Percentiles rank a stretch among this genome's conserved stretches.
These are phyloP conservation scores for Ophiostoma quercus DNA, from an alignment of 2,329 filamentous ascomycete genomes.

Conservation along the genomic window DNA sequence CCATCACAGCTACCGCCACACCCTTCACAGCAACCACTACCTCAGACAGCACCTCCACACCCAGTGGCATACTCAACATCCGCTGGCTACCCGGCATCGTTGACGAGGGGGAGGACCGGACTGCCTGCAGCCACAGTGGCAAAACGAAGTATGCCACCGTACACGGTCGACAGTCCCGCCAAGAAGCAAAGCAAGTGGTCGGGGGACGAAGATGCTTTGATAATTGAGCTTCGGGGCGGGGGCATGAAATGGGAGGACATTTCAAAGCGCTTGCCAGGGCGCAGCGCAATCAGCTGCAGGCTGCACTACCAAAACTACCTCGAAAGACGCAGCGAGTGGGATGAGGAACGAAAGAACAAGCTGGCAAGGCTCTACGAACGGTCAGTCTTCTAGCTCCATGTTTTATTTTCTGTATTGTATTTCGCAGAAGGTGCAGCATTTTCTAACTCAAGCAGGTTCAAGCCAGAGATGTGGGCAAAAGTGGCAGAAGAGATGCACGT, in stretches of 20 bases:
- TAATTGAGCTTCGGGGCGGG: conserved; percentile 82
- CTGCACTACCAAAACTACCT: conserved; percentile 97
- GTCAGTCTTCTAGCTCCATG: conserved; percentile 42
- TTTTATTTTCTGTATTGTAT: neutral
- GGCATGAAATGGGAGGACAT: conserved; percentile 99
- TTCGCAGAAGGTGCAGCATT: too few species aligned
- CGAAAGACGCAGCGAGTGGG: conserved; percentile 88
- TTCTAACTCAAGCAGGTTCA: conserved; percentile 61
- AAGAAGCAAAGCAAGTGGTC: conserved; percentile 99
- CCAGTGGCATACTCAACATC: neutral
- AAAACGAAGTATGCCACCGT: conserved; percentile 45
- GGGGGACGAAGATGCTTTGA: conserved; percentile 83
- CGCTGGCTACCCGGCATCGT: neutral
- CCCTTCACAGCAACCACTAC: neutral
- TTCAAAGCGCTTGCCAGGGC: conserved; percentile 79
- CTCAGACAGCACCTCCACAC: neutral
- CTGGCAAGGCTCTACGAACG: conserved; percentile 90
- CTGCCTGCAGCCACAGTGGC: neutral
- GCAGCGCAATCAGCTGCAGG: conserved; percentile 89
- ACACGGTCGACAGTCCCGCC: conserved; percentile 62
- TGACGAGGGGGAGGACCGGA: neutral
- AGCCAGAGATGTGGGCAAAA: conserved; percentile 95
- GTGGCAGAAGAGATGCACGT: conserved; percentile 92
- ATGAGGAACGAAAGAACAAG: conserved; percentile 96
- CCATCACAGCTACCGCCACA: neutral